Evolutionary conservation across 345 rosid species (phyloP), one percentile per base, ranked within the genome.

Genomic region (Balakata baccata): DNA sequence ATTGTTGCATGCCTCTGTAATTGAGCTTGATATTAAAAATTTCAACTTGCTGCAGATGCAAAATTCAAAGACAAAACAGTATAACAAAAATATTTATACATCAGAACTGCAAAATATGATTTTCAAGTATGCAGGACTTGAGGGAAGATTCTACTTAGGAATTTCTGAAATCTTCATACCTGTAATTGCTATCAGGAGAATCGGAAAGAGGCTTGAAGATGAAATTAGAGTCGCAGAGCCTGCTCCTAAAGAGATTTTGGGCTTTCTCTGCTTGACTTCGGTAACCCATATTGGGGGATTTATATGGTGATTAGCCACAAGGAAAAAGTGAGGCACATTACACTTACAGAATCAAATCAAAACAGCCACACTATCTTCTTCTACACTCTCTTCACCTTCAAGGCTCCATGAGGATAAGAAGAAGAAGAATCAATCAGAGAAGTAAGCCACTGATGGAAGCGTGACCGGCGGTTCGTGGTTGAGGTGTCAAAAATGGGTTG

Each of bases 1-100:
- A 75, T 95, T 92, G 89, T 92, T 95, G 87, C 97, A 90, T 5
- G 86, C 88, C 84, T 88, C 97, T 0, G 86, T 86, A 39, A 94
- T 75, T 43, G 98, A 94, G 76, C 85, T 88, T 7, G 97, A 90
- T 39, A 92, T 64, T 65, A 86, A 76, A 65, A 85, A 92, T 85
- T 89, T 92, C 85, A 94, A 78, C 74, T 92, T 92, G 81, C 94
- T 92, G 87, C 68, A 75, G 68, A 63, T 18, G 59, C 43, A 64
- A 49, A 60, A 71, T 46, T 61, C 22, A 41, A 49, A 57, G 56
- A 29, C 10, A 22, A 23, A 53, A 3, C 2, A 69, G 10, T 18
- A 25, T 4, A 12, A 49, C 2, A 10, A n/a, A 54, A 46, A 9
- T 17, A 49, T 63, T 16, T 47, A 69, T 1, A 71, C 3, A 34